Conservation (phyloP, 805 yeast species). For the Yamadazyma philogaea region DNA sequence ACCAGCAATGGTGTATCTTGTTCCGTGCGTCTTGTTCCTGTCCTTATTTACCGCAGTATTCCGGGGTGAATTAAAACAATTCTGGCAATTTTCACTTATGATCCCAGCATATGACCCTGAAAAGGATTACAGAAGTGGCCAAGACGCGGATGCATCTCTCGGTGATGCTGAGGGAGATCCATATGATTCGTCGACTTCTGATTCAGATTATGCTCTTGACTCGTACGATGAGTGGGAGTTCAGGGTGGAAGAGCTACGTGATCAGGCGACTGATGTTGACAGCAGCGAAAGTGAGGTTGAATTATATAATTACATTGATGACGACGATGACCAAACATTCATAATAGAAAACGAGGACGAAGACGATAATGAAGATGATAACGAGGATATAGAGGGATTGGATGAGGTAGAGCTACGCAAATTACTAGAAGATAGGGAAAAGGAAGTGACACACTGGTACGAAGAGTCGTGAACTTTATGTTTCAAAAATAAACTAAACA, state of each 20-base stretch:
- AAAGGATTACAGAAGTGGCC: not conserved
- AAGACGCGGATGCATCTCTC: not conserved
- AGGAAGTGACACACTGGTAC: slow-evolving; percentile 9
- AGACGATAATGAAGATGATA: slow-evolving; percentile 7
- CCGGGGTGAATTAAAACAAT: slow-evolving; percentile 37
- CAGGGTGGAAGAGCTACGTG: slow-evolving; percentile 18
- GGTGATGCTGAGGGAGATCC: slow-evolving; percentile 3
- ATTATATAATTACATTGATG: slow-evolving; percentile 14
- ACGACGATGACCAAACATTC: slow-evolving; percentile 13
- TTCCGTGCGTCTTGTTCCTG: slow-evolving; percentile 38
- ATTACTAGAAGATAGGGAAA: slow-evolving; percentile 7
- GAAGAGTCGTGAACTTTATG: no score
- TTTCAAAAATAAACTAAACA: no score
- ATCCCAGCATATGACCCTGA: slow-evolving; percentile 3
- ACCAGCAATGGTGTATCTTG: slow-evolving; percentile 65
- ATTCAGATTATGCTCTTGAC: slow-evolving; percentile 17
- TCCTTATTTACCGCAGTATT: slow-evolving; percentile 31
- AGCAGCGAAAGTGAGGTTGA: slow-evolving; percentile 14
- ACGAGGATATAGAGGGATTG: not conserved
- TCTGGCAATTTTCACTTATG: slow-evolving; percentile 36
- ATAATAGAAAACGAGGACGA: slow-evolving; percentile 2
- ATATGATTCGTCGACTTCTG: slow-evolving; percentile 6
- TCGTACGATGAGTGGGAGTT: slow-evolving; percentile 17
- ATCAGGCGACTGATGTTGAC: slow-evolving; percentile 18
- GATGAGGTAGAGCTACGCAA: slow-evolving; percentile 9